Percentiles rank a stretch among this genome's conserved stretches.
Evolutionary conservation across 805 yeast species (phyloP).

Genomic region (Saturnispora sekii): DNA sequence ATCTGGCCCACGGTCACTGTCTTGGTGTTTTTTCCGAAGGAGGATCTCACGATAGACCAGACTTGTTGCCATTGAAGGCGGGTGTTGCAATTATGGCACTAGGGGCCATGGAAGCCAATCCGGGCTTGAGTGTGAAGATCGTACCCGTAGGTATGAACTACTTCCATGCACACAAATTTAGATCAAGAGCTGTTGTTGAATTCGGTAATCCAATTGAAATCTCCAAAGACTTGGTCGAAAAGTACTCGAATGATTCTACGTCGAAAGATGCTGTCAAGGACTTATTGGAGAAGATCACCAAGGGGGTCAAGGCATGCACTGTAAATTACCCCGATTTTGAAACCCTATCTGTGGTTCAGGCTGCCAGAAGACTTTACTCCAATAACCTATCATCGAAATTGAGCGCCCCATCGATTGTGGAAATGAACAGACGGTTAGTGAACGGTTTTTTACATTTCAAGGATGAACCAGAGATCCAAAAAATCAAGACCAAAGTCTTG

Average conservation of each 20-base stretch:
- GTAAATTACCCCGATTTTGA: conserved; percentile 86
- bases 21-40: conserved; percentile 97
- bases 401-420: conserved; percentile 78
- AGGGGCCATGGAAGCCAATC: conserved; percentile 79
- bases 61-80: conserved; percentile 83
- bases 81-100: conserved; percentile 98
- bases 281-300: conserved; percentile 58
- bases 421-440: conserved; percentile 81
- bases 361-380: conserved; percentile 82
- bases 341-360: conserved; percentile 80
- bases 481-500: conserved; percentile 52
- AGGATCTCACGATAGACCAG: conserved; percentile 94
- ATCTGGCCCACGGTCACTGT: conserved; percentile 69
- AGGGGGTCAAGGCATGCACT: conserved; percentile 74
- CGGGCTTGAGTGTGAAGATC: conserved; percentile 68
- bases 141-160: conserved; percentile 98
- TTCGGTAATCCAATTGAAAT: conserved; percentile 84
- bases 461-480: conserved; percentile 57
- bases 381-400: conserved; percentile 60
- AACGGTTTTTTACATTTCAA: conserved; percentile 69
- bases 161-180: conserved; percentile 89
- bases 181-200: conserved; percentile 92
- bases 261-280: conserved; percentile 67
- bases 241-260: conserved; percentile 49
- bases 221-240: conserved; percentile 46